phyloP scores from a whole-genome alignment of 2,329 filamentous ascomycete genomes.

The Pseudogymnoascus sp. region DNA sequence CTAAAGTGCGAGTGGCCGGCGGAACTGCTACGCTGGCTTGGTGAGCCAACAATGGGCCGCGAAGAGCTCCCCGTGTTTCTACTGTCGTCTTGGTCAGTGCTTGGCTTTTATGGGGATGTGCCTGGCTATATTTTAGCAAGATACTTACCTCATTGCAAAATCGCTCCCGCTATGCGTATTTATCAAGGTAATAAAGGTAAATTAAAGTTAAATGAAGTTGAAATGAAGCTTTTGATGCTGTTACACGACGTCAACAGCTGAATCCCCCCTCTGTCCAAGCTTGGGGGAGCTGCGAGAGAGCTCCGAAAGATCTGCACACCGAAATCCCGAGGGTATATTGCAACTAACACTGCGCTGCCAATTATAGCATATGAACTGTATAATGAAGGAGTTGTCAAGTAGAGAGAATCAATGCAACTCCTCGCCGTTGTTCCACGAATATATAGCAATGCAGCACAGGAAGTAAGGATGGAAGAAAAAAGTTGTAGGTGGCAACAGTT shows the following conservation, averaged over 20 bases:
- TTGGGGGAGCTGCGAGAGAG: not conserved
- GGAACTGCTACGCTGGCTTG: constrained; percentile 15
- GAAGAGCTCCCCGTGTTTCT: not conserved
- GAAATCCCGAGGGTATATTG: not conserved
- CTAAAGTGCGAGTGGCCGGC: constrained; percentile 30
- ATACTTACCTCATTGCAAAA: not conserved
- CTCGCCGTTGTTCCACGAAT: not conserved
- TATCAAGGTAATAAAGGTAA: not conserved
- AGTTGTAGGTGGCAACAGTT: not conserved
- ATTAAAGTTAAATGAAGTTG: not conserved
- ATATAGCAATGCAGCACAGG: not conserved
- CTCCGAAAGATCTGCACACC: not conserved
- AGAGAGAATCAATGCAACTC: not conserved
- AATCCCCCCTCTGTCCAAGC: not conserved
- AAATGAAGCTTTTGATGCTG: not conserved
- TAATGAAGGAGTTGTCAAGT: not conserved
- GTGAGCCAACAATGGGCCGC: not conserved
- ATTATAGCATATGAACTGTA: not conserved
- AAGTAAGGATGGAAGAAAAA: not conserved
- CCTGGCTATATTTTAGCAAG: not conserved
- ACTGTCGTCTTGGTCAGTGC: not conserved
- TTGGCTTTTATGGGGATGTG: too few species aligned
- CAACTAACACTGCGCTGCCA: not conserved
- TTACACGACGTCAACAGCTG: not conserved
- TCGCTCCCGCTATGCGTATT: not conserved